Percentiles rank a stretch among this genome's conserved stretches.
Conservation (phyloP, 352 stramenopile genomes). For the Phytophthora meadii region DNA sequence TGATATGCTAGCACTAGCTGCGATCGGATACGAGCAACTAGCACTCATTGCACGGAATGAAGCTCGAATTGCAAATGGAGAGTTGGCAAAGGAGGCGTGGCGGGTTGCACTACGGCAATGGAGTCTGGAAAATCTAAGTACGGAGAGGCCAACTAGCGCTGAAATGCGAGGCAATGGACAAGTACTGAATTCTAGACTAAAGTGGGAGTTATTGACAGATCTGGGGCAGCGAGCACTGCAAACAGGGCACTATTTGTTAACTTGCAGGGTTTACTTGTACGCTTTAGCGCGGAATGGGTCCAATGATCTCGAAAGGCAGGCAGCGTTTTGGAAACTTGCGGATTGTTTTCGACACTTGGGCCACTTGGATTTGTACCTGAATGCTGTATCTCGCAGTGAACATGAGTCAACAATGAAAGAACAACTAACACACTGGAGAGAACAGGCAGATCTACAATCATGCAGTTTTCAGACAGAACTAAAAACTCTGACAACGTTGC, state of each 20-base stretch:
- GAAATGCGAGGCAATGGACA: conserved; percentile 8
- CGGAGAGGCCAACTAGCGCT: conserved; percentile 1
- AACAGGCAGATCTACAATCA: conserved; percentile 18
- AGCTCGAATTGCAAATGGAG: conserved; percentile 3
- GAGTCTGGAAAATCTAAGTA: conserved; percentile 41
- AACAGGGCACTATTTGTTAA: conserved; percentile 66
- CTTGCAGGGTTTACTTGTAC: conserved; percentile 51
- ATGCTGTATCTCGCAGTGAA: conserved; percentile 38
- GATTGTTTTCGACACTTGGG: conserved; percentile 73
- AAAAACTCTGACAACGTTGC: conserved; percentile 17
- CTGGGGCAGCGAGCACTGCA: conserved; percentile 49
- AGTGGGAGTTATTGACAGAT: conserved; percentile 62
- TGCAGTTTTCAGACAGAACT: conserved; percentile 42
- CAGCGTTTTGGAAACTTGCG: conserved; percentile 61
- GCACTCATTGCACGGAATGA: neutral
- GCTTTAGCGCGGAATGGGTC: conserved; percentile 40
- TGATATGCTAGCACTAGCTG: conserved; percentile 64
- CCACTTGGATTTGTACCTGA: conserved; percentile 57
- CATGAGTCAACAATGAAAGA: conserved; percentile 4
- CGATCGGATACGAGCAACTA: conserved; percentile 57
- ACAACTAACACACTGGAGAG: conserved; percentile 9
- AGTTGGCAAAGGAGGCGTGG: conserved; percentile 60
- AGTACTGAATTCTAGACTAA: conserved; percentile 23
- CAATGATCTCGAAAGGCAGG: conserved; percentile 19
- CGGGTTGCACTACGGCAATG: conserved; percentile 59